Percentiles rank a stretch among this genome's conserved stretches.
These are phyloP conservation scores for Dendrobium officinale DNA, from an alignment of 106 monocot genomes.

Conservation along the genomic window DNA sequence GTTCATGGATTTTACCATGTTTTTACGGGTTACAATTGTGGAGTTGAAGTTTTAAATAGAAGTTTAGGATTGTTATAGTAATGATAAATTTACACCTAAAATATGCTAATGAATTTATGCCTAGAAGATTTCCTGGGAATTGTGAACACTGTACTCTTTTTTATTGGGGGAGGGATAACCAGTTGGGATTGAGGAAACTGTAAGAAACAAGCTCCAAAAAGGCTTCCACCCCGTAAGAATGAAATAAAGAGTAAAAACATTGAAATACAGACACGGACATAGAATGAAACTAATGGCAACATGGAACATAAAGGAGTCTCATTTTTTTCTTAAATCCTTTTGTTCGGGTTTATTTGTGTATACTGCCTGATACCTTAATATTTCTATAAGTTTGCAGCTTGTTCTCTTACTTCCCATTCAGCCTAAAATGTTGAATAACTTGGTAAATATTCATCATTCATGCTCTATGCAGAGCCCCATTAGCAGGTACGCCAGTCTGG, in stretches of 20 bases:
- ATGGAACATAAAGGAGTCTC: background rate
- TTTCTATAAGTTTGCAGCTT: background rate
- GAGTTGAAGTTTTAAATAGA: too few relatives aligned
- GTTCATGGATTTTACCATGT: background rate
- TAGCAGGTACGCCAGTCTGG: slow-evolving; percentile 91
- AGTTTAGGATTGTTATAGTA: too few relatives aligned
- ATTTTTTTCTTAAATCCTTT: background rate
- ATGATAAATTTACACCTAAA: background rate
- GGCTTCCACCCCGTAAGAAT: background rate
- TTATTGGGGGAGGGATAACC: background rate
- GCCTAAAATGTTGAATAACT: background rate
- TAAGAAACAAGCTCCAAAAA: background rate
- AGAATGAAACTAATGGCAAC: background rate
- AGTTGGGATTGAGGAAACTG: background rate
- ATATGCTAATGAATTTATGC: background rate
- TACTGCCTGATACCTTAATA: background rate
- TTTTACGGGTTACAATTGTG: background rate
- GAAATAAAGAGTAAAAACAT: background rate
- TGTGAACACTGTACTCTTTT: background rate
- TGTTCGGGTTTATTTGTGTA: background rate
- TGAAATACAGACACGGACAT: background rate
- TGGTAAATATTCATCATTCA: background rate
- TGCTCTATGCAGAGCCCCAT: slow-evolving; percentile 60
- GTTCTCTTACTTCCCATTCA: background rate
- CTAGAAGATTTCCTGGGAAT: background rate